Conservation (phyloP, 257 asterid species). For the Nicotiana sylvestris region DNA sequence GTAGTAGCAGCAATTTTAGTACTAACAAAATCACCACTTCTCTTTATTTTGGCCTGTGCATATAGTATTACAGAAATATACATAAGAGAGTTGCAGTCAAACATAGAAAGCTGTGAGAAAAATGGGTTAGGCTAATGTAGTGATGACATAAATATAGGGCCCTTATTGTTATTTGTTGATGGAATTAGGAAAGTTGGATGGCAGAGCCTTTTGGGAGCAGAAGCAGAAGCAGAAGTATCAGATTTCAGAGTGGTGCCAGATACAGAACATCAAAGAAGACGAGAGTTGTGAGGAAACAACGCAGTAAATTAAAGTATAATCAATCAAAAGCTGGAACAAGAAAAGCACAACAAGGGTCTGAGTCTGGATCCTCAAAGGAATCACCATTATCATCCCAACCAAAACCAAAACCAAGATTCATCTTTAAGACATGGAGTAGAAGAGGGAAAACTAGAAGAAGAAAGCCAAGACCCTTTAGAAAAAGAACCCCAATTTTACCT, state of each 20-base stretch:
- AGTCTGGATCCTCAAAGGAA: constrained; percentile 92
- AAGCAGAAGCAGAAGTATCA: constrained; percentile 18
- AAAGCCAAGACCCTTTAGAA: constrained; percentile 8
- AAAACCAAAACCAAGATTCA: constrained; percentile 15
- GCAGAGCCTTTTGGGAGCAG: constrained; percentile 31
- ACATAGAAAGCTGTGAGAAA: constrained; percentile 32
- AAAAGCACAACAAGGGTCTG: constrained; percentile 41
- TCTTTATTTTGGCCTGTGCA: constrained; percentile 17
- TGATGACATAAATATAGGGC: constrained; percentile 19
- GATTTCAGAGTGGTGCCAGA: constrained; percentile 26
- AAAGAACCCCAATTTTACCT: constrained; percentile 10
- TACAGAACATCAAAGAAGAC: constrained; percentile 13
- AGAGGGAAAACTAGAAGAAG: constrained; percentile 17
- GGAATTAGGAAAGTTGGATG: constrained; percentile 53
- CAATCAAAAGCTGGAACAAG: constrained; percentile 70
- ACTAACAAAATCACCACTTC: neutral
- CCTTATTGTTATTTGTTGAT: constrained; percentile 9
- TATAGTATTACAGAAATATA: neutral
- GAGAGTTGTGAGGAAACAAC: constrained; percentile 8
- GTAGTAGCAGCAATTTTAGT: no score
- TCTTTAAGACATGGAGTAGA: constrained; percentile 31
- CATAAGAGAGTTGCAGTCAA: constrained; percentile 10
- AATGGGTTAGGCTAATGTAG: constrained; percentile 67
- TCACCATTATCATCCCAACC: constrained; percentile 29
- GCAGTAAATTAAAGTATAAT: constrained; percentile 4